Percentiles rank a stretch among this genome's conserved stretches.
Conservation (phyloP, 495 filamentous ascomycete genomes). For the Glarea lozoyensis region DNA sequence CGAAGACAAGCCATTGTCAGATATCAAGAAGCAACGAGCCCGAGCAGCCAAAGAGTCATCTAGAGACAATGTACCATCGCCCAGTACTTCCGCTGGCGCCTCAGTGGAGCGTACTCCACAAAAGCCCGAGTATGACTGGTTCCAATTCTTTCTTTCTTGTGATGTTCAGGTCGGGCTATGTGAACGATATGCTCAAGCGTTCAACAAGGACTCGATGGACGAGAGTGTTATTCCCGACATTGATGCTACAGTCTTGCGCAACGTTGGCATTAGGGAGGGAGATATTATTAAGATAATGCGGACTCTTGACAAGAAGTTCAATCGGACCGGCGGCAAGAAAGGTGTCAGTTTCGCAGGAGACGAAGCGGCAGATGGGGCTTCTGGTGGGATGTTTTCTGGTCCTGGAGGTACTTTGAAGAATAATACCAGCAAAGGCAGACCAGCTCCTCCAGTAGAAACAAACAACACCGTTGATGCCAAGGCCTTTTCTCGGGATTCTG, state of each 20-base stretch:
- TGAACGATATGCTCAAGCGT: constrained; percentile 86
- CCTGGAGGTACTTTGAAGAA: constrained; percentile 82
- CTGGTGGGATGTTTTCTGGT: constrained; percentile 80
- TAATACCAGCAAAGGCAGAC: constrained; percentile 90
- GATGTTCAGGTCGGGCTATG: constrained; percentile 87
- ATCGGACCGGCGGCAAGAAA: constrained; percentile 46
- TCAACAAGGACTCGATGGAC: constrained; percentile 87
- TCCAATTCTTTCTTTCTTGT: constrained; percentile 91
- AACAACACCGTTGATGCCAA: constrained; percentile 81
- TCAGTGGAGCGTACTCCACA: constrained; percentile 45
- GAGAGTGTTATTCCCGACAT: constrained; percentile 85
- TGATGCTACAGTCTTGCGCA: constrained; percentile 68
- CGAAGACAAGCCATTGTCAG: constrained; percentile 90
- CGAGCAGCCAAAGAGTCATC: constrained; percentile 15
- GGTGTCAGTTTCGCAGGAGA: constrained; percentile 54
- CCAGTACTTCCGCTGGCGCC: constrained; percentile 25
- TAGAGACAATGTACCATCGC: too few species aligned
- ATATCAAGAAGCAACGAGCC: constrained; percentile 50
- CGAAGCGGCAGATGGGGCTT: constrained; percentile 42
- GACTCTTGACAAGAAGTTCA: constrained; percentile 72
- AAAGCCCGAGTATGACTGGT: constrained; percentile 88
- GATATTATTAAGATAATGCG: constrained; percentile 95
- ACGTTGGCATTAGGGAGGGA: constrained; percentile 84
- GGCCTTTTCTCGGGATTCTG: constrained; percentile 60
- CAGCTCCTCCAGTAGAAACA: constrained; percentile 73